These are phyloP conservation scores for Symbiotaphrina buchneri DNA, from an alignment of 495 filamentous ascomycete species.

Conservation along the genomic window DNA sequence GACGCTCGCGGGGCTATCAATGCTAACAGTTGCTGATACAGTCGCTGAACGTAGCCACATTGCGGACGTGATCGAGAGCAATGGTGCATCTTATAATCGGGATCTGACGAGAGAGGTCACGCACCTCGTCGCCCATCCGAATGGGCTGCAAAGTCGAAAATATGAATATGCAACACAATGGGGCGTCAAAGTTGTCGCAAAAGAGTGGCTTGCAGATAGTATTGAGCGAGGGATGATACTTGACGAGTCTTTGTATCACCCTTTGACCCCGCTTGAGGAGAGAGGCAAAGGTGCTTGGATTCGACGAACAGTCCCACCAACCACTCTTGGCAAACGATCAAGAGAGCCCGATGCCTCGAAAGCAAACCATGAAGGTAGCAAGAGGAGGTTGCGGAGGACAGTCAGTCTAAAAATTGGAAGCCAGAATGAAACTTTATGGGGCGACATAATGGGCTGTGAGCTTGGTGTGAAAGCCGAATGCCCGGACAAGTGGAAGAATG, in stretches of 20 bases:
- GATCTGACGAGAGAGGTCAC: conserved; percentile 73
- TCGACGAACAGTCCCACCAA: conserved; percentile 11
- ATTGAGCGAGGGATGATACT: conserved; percentile 82
- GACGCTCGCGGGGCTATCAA: not conserved
- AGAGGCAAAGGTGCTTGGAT: conserved; percentile 66
- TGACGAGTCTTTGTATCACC: conserved; percentile 66
- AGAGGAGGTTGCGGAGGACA: conserved; percentile 54
- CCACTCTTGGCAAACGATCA: conserved; percentile 22
- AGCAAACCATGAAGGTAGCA: conserved; percentile 17
- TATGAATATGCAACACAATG: conserved; percentile 67
- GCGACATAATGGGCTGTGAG: conserved; percentile 49
- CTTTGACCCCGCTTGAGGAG: conserved; percentile 36
- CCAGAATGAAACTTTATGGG: conserved; percentile 70
- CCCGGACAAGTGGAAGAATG: no score
- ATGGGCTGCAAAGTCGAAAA: conserved; percentile 75
- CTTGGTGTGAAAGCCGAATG: conserved; percentile 14
- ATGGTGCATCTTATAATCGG: conserved; percentile 64
- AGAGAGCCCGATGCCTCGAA: conserved; percentile 8
- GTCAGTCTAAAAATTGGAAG: conserved; percentile 56
- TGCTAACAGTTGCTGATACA: conserved; percentile 13
- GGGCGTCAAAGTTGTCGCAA: conserved; percentile 50
- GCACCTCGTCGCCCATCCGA: conserved; percentile 63
- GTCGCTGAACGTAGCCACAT: conserved; percentile 44
- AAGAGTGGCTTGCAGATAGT: conserved; percentile 75
- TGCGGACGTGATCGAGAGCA: conserved; percentile 32